Conservation (phyloP, 2,329 filamentous ascomycete genomes). For the Fusarium robinianum region DNA sequence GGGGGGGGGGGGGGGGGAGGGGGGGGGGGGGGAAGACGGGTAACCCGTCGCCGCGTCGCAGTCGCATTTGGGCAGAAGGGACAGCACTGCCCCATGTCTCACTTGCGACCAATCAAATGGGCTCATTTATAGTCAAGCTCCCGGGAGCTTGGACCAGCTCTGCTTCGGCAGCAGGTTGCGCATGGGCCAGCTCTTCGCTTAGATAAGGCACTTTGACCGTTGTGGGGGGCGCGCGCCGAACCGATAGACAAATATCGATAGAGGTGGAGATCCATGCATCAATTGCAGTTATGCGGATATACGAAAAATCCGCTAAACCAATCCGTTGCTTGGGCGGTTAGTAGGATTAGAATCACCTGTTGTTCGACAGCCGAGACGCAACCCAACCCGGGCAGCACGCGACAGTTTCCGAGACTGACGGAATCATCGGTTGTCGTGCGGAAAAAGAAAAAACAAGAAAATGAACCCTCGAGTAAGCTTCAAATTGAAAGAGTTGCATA, state of each 20-base stretch:
- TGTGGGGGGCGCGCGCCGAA: conserved; percentile 7
- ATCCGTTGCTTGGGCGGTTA: background rate
- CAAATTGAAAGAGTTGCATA: too few species aligned
- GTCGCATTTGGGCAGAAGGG: conserved; percentile 32
- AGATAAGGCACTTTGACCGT: conserved; percentile 17
- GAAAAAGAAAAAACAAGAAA: background rate
- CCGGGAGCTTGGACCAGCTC: conserved; percentile 39
- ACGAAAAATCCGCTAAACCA: background rate
- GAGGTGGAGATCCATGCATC: conserved; percentile 21
- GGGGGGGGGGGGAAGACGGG: conserved; percentile 17
- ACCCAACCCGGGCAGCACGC: too few species aligned
- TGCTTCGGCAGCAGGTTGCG: conserved; percentile 29
- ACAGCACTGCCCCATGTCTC: conserved; percentile 25
- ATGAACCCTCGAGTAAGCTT: conserved; percentile 40
- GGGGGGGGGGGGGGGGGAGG: conserved; percentile 7
- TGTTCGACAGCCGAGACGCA: conserved; percentile 1
- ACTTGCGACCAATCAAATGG: conserved; percentile 33
- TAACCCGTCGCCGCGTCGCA: conserved; percentile 27
- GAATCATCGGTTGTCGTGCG: background rate
- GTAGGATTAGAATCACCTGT: conserved; percentile 2
- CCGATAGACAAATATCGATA: background rate
- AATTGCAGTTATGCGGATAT: conserved; percentile 37
- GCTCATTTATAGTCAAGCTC: conserved; percentile 32
- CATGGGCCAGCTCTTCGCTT: conserved; percentile 27
- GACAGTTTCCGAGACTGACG: background rate